Percentiles rank a stretch among this genome's conserved stretches.
phyloP scores from a whole-genome alignment of 2,329 filamentous ascomycete species.

The Colletotrichum sansevieriae region DNA sequence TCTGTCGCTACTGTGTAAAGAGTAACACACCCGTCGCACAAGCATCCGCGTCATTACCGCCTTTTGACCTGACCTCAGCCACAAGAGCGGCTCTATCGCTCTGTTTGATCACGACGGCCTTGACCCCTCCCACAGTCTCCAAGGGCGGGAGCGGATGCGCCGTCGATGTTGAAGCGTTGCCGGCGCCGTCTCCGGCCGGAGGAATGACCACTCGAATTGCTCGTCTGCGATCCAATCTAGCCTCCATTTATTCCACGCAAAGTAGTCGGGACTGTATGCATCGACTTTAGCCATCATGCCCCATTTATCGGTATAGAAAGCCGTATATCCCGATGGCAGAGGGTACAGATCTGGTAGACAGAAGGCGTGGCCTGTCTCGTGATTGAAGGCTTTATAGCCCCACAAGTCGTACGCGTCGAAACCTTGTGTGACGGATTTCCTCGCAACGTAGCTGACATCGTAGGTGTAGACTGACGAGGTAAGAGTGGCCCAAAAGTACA shows the following conservation, averaged over 20 bases:
- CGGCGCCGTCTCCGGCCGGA: too few relatives aligned
- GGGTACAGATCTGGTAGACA: conserved; percentile 55
- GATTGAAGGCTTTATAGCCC: conserved; percentile 52
- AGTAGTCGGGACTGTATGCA: conserved; percentile 51
- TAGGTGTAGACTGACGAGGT: conserved; percentile 45
- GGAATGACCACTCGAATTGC: too few relatives aligned
- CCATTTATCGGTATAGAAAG: conserved; percentile 53
- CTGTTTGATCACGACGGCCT: conserved; percentile 48
- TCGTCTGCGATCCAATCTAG: too few relatives aligned
- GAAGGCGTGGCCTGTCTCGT: conserved; percentile 54
- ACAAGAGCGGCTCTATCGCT: conserved; percentile 46
- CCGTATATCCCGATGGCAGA: conserved; percentile 45
- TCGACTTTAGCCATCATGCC: conserved; percentile 53
- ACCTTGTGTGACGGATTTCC: conserved; percentile 51
- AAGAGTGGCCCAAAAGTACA: conserved; percentile 47
- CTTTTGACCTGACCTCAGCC: conserved; percentile 48
- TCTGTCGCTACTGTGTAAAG: conserved; percentile 52
- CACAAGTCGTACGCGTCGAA: conserved; percentile 49
- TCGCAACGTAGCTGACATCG: conserved; percentile 45
- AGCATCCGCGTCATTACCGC: conserved; percentile 45
- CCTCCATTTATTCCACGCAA: too few relatives aligned
- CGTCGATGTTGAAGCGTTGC: conserved; percentile 36
- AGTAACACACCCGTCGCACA: conserved; percentile 53
- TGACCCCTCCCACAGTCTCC: conserved; percentile 43
- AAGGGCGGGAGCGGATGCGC: conserved; percentile 47